Evolutionary conservation across 2,329 filamentous ascomycete genomes (phyloP), one percentile per base, ranked within the genome.

Genomic region (Pyrenochaeta sp.): DNA sequence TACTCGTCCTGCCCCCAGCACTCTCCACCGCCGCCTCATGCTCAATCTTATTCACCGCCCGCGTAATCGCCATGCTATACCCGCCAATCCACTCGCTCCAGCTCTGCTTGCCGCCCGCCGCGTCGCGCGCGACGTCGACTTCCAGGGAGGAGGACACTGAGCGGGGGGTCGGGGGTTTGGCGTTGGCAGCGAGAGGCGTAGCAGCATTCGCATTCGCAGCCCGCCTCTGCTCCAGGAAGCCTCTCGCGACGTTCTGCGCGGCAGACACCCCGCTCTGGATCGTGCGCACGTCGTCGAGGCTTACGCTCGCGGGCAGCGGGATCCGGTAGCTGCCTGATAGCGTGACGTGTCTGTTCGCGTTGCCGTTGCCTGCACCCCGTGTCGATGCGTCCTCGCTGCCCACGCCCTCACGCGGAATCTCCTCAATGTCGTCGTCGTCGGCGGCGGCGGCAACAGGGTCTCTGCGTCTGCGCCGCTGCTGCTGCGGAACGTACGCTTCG

Each of bases 61-160:
- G 40, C 13, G 61, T 60, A 31, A 71, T 68, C 7, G 67, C 66
- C 46, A 71, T 49, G 35, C 67, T 71, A 38, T 71, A 71, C 11
- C 67, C 68, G 0, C 68, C 68, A 36, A 71, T 68, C 67, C 67
- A 71, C 36, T 71, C 68, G 6, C 63, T 49, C 68, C 68, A 71
- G 22, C 61, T 61, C 53, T 67, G 53, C 36, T 63, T 62, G 0
- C 55, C 56, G 1, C 41, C 52, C 3, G 37, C 50, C 4, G 44
- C 40, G 4, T 58, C 56, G 10, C 10, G 11, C 5, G 24, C 31
- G 2, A 41, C 52, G 2, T 35, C 41, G 6, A 59, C 45, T n/a
- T 61, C 57, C 40, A 56, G 27, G 3, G 43, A 56, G 5, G 53
- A 48, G 10, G 38, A 53, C 15, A 42, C 24, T 3, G 37, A 20